Base-by-base conservation (phyloP, 2,329 filamentous ascomycete genomes). In the Meredithiella fracta region DNA sequence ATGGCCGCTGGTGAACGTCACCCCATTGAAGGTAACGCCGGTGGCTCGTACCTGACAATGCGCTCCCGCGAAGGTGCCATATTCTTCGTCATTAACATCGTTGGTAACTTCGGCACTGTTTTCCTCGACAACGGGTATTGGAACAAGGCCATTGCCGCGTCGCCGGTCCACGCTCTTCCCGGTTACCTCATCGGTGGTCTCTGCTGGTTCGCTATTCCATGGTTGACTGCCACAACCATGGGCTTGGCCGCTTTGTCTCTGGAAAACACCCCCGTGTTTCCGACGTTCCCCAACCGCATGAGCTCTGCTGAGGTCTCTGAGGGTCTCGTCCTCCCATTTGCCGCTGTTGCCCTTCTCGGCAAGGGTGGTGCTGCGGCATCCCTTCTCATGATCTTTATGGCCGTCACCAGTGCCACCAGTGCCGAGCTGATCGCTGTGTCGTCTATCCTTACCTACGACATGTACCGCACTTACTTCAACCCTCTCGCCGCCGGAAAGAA, bases 161-260 rank as follows among this genome's bases (percentile, higher is more conserved):
- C 81, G 22, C 88, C 88, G 0, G 84, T 91, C 0, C 82, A 91
- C 59, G 90, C 89, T 0, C 78, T 96, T 1, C 89, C 89, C 0
- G 89, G 89, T 17, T 95, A 95, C 64, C 83, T 95, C 55, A 77
- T 91, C 60, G 89, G 89, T 3, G 89, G 90, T 22, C 75, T 94
- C 1, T 82, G 79, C 52, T 95, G 89, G 89, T 95, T 95, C 62
- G 89, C 89, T 0, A 94, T 96, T 54, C 90, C 90, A 0, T 94
- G 86, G 85, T 74, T 94, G 8, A 85, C 82, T 1, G 88, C 89
- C 1, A 95, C 86, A 0, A 94, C 89, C 1, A 86, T 94, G 80
- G 89, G 89, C 31, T 76, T 95, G 5, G 78, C 85, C 1, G 87
- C 85, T 2, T 73, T 95, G 6, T 85, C 87, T 0, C 75, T 95